Base-by-base conservation (phyloP, 768 basidiomycete species). In the Cystofilobasidium macerans region DNA sequence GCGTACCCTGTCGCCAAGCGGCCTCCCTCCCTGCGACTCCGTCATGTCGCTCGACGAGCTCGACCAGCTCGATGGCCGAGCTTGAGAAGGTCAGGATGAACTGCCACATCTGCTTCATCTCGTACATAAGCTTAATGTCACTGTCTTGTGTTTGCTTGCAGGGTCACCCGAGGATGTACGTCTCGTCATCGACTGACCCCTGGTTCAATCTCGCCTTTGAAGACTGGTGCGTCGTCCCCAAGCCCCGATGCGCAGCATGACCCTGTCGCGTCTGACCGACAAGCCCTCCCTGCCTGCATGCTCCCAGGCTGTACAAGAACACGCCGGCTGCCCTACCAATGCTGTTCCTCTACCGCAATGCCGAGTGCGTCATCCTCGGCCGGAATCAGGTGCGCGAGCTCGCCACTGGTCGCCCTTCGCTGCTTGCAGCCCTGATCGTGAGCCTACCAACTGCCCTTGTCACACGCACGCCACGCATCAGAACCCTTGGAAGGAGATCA, bases 401-500 rank as follows among this genome's bases (percentile, higher is more conserved):
- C 65, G 28, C n/a, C 14, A 0, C 14, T 9, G 53, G 22, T 66
- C 42, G 38, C 35, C 14, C 16, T 20, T 8, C 42, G n/a, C 48
- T 9, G 48, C 47, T 47, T 43, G n/a, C 24, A 20, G 22, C 1
- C 22, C 30, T 24, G 38, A 26, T 48, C 69, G 53, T 33, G 9
- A 18, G 7, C 30, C 13, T 54, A 3, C n/a, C 26, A n/a, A n/a
- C 22, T 33, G 28, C 14, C 22, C 26, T 33, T 36, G 2, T 43
- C 24, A 26, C 16, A 45, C 56, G 38, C 32, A 13, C 33, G 13
- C 20, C 16, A 1, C n/a, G 56, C 22, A 8, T 3, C 43, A 99
- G 79, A 97, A 95, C 71, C 94, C 93, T 20, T 98, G 94, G 94
- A 95, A 90, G 74, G 94, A 99, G 73, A 85, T 92, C 70, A 93